Percentiles rank a stretch among this genome's conserved stretches.
Conservation (phyloP, 306 rosid species). For the Medicago lupulina region DNA sequence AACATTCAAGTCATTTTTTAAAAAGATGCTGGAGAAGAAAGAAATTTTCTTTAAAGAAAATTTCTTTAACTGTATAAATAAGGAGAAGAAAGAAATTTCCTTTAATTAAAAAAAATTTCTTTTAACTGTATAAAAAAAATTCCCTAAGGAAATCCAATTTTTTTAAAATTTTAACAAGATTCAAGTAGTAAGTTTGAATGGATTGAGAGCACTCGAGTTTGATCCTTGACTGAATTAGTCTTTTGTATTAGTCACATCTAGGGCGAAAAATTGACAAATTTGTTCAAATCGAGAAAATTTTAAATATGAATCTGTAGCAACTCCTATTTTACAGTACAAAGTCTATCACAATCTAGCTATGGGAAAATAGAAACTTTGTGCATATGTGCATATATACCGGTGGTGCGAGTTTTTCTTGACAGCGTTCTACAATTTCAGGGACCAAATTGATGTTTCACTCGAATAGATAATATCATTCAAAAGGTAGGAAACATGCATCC, state of each 20-base stretch:
- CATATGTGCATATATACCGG: not conserved
- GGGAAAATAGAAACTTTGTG: not conserved
- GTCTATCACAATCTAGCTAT: not conserved
- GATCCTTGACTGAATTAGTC: not conserved
- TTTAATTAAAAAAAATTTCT: too few species aligned
- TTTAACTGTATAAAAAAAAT: too few species aligned
- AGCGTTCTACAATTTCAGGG: not conserved
- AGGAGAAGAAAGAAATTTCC: too few species aligned
- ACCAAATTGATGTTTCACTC: not conserved
- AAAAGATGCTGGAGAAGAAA: too few species aligned
- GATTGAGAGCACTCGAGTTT: not conserved
- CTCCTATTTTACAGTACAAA: not conserved
- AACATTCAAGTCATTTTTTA: too few species aligned
- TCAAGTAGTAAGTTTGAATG: too few species aligned
- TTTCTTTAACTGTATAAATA: too few species aligned
- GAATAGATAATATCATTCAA: not conserved
- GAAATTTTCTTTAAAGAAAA: too few species aligned
- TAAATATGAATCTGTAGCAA: not conserved
- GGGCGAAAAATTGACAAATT: not conserved
- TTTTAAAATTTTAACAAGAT: too few species aligned
- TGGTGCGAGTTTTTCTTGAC: not conserved
- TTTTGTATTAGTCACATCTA: not conserved
- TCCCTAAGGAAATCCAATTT: too few species aligned
- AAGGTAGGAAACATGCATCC: constrained; percentile 77
- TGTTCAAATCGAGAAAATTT: not conserved